Percentiles rank a stretch among this genome's conserved stretches.
Conservation (phyloP, 148 eudicot genomes). For the Limonium bicolor region DNA sequence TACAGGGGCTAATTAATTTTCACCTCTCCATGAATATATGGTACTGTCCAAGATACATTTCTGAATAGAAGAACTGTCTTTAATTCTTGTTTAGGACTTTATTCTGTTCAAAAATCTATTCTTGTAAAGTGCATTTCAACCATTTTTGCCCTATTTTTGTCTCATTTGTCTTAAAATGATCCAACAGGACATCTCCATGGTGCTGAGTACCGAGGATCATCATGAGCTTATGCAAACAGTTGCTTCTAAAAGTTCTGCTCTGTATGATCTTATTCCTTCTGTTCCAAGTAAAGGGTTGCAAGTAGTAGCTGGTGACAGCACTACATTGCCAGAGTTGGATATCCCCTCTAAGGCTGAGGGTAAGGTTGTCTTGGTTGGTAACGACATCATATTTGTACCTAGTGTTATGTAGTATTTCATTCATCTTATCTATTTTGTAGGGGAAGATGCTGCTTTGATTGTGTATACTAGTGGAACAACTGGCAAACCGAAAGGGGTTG, state of each 20-base stretch:
- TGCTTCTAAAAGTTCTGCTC: constrained; percentile 70
- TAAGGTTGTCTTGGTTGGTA: constrained; percentile 9
- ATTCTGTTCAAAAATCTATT: too few relatives aligned
- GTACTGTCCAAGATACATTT: too few relatives aligned
- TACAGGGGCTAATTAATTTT: too few relatives aligned
- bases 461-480: constrained; percentile 98
- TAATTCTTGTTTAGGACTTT: too few relatives aligned
- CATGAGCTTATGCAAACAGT: constrained; percentile 64
- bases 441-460: constrained; percentile 70
- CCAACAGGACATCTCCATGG: constrained; percentile 67
- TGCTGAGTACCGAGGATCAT: constrained; percentile 90
- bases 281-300: constrained; percentile 27
- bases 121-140: too few relatives aligned
- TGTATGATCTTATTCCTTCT: constrained; percentile 55
- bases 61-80: too few relatives aligned
- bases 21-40: too few relatives aligned
- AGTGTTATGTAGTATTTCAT: not conserved
- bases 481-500: constrained; percentile 97
- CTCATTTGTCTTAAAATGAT: not conserved
- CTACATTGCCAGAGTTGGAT: constrained; percentile 17
- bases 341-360: constrained; percentile 30
- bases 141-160: too few relatives aligned
- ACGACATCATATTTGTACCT: not conserved
- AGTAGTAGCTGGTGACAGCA: constrained; percentile 12
- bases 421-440: constrained; percentile 17